Base-by-base conservation (phyloP, 164 flowering plant species). In the Tetrastigma voinierianum region DNA sequence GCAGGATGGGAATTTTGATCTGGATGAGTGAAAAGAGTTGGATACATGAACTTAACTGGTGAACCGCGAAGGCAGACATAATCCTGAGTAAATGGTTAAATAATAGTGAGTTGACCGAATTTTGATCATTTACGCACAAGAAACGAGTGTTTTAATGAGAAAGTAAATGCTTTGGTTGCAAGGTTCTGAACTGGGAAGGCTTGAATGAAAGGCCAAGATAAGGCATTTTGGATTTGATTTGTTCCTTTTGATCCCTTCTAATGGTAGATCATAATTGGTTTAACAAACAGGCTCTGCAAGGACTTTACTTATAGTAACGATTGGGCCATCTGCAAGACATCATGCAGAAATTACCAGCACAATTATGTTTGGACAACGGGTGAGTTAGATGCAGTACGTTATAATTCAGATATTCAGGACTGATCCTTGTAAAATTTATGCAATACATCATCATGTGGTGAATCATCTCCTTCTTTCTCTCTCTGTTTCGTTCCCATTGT, bases 351-450 rank as follows among this genome's bases (percentile, higher is more conserved):
- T 97, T 55, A 67, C 92, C 53, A 93, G 97, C 84, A 90, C 98
- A 40, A 81, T 93, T 56, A 85, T 90, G 94, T 93, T 93, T 81
- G 98, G 96, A 46, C 98, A 93, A 69, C 77, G 98, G 78, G 98
- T 93, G 73, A 77, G 91, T 69, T 68, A 32, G 19, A 51, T 45
- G 13, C 43, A 65, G 7, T 49, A 44, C 11, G 1, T 58, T 18
- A 24, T 12, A 10, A 14, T 54, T 52, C 23, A 13, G 47, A 16
- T 21, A 14, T 54, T 56, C 21, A 20, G 43, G 43, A 44, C 43
- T 15, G 12, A 17, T 57, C 15, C 6, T 61, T 11, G 4, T 45
- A 24, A 13, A 57, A 14, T 57, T 25, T 57, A 21, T 63, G 57
- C 57, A 3, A 46, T 46, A 47, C 10, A 16, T 46, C n/a, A n/a